Percentiles rank a stretch among this genome's conserved stretches.
These are phyloP conservation scores for Elaeagnus macrophylla DNA, from an alignment of 306 rosid genomes.

Conservation along the genomic window DNA sequence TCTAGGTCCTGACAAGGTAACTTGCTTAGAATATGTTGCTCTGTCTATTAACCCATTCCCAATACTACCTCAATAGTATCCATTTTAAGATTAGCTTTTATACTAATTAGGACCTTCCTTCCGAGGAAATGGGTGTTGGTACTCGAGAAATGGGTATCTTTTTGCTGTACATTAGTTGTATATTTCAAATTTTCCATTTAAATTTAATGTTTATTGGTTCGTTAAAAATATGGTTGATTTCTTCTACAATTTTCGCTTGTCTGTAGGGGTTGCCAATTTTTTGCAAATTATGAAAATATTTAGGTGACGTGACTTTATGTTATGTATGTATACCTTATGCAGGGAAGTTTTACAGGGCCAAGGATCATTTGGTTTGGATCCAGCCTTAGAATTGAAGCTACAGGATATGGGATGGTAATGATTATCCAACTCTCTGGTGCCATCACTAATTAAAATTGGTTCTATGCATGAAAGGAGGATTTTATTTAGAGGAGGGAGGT, in stretches of 20 bases:
- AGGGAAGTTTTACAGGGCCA: no score
- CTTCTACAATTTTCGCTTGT: background rate
- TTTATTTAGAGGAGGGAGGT: no score
- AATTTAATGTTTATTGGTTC: background rate
- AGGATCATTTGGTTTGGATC: constrained; percentile 99
- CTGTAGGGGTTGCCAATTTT: background rate
- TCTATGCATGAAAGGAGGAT: background rate
- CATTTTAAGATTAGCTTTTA: constrained; percentile 27
- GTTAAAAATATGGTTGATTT: background rate
- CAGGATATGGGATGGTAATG: constrained; percentile 97
- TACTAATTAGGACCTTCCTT: constrained; percentile 76
- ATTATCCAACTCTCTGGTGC: constrained; percentile 22
- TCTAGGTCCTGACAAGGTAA: no score
- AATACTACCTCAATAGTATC: no score
- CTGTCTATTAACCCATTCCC: background rate
- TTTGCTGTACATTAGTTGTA: background rate
- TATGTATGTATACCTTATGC: constrained; percentile 40
- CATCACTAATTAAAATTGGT: constrained; percentile 1
- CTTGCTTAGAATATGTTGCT: constrained; percentile 26
- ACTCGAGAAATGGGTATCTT: constrained; percentile 85
- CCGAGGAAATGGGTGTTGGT: constrained; percentile 99
- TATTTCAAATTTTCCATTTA: background rate
- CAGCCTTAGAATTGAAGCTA: constrained; percentile 98
- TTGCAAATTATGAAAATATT: constrained; percentile 13
- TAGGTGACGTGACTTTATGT: constrained; percentile 19